Conservation (phyloP, 202 grass and related monocot species). For the Zizania palustris region DNA sequence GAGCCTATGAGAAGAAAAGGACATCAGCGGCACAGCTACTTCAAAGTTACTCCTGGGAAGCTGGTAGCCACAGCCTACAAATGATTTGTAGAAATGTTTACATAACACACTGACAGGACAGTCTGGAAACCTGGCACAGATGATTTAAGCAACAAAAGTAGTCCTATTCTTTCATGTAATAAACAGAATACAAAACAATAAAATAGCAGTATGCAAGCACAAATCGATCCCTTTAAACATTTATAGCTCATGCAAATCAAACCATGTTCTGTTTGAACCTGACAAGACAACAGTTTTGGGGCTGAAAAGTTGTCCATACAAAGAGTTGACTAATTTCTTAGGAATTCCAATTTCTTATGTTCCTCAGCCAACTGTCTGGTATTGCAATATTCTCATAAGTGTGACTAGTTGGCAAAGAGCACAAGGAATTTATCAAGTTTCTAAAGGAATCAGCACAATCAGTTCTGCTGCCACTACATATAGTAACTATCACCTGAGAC, state of each 20-base stretch:
- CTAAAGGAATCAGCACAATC: conserved; percentile 15
- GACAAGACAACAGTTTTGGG: background rate
- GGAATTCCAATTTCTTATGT: background rate
- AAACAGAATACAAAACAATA: background rate
- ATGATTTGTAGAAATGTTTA: background rate
- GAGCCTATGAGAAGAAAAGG: background rate
- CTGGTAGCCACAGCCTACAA: background rate
- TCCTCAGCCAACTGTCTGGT: background rate
- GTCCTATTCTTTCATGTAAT: background rate
- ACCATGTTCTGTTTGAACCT: background rate
- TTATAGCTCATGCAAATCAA: background rate
- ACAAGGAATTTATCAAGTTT: conserved; percentile 25
- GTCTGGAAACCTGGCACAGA: background rate
- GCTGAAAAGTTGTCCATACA: background rate
- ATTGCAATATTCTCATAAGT: conserved; percentile 6
- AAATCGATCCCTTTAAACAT: background rate
- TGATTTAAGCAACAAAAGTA: background rate
- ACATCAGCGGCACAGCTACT: background rate
- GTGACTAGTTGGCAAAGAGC: conserved; percentile 15
- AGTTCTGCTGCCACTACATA: conserved; percentile 3
- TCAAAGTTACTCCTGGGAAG: background rate
- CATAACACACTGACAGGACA: background rate
- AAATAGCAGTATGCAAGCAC: background rate
- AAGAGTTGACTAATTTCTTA: conserved; percentile 3
- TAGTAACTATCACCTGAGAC: background rate